Percentiles rank a stretch among this genome's conserved stretches.
Conservation (phyloP, 805 yeast species). For the Yarrowia osloensis region DNA sequence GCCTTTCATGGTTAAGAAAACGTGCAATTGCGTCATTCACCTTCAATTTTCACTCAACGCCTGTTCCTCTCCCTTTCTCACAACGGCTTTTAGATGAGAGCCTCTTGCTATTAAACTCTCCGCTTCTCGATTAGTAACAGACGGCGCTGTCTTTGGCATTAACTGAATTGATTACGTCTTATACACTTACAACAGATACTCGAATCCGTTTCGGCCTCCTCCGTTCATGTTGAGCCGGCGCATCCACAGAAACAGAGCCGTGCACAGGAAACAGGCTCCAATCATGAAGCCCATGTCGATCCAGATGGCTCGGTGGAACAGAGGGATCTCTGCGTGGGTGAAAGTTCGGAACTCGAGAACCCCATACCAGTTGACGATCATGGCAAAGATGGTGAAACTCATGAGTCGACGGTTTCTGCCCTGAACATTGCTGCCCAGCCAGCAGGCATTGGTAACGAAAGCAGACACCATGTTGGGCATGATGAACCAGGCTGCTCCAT, state of each 20-base stretch:
- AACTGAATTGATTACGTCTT: too few relatives aligned
- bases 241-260: neutral
- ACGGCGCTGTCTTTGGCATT: too few relatives aligned
- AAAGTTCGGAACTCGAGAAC: neutral
- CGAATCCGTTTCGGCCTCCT: neutral
- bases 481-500: slow-evolving; percentile 3
- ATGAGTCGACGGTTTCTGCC: slow-evolving; percentile 1
- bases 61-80: too few relatives aligned
- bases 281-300: slow-evolving; percentile 4
- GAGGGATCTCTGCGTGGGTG: neutral
- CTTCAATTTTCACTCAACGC: too few relatives aligned
- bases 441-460: neutral
- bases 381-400: neutral
- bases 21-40: too few relatives aligned
- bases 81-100: neutral
- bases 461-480: slow-evolving; percentile 1
- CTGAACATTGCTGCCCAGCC: neutral
- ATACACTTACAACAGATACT: neutral
- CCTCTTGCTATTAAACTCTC: neutral
- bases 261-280: neutral
- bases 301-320: neutral
- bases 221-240: neutral
- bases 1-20: too few relatives aligned
- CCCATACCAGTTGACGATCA: slow-evolving; percentile 12
- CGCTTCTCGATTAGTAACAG: neutral